Conservation (phyloP, 2,329 filamentous ascomycete genomes). For the Aspergillus uvarum region DNA sequence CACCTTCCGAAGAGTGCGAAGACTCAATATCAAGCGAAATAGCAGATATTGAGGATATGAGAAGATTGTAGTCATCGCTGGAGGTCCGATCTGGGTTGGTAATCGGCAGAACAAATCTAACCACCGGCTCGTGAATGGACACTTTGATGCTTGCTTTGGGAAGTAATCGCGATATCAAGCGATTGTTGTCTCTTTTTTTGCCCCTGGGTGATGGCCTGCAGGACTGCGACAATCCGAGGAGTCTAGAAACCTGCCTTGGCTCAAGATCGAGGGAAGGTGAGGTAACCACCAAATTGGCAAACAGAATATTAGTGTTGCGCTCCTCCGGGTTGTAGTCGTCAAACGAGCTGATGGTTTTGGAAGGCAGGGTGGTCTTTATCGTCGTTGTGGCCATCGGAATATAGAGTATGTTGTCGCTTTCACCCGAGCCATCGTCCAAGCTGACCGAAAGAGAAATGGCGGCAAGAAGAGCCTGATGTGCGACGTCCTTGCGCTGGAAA, state of each 20-base stretch:
- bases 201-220: slow-evolving; percentile 45
- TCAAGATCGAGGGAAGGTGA: slow-evolving; percentile 93
- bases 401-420: slow-evolving; percentile 84
- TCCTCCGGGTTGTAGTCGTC: slow-evolving; percentile 71
- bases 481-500: slow-evolving; percentile 87
- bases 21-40: slow-evolving; percentile 92
- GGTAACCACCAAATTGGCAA: slow-evolving; percentile 93
- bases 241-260: slow-evolving; percentile 82
- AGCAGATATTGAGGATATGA: slow-evolving; percentile 93
- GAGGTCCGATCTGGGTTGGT: slow-evolving; percentile 59
- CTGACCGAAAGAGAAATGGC: slow-evolving; percentile 91
- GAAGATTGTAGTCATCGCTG: slow-evolving; percentile 84
- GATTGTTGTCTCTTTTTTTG: slow-evolving; percentile 53
- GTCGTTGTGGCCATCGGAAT: slow-evolving; percentile 97
- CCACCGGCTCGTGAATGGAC: slow-evolving; percentile 92
- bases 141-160: slow-evolving; percentile 94
- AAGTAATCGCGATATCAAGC: slow-evolving; percentile 81
- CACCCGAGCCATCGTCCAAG: slow-evolving; percentile 83
- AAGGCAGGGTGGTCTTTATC: slow-evolving; percentile 88
- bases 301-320: slow-evolving; percentile 91
- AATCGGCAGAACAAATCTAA: slow-evolving; percentile 83
- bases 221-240: slow-evolving; percentile 71
- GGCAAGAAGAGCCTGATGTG: slow-evolving; percentile 89
- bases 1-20: slow-evolving; percentile 82
- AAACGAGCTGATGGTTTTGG: slow-evolving; percentile 83